Evolutionary conservation across 2,329 filamentous ascomycete species (phyloP).

Genomic region (Xylaria sp.): DNA sequence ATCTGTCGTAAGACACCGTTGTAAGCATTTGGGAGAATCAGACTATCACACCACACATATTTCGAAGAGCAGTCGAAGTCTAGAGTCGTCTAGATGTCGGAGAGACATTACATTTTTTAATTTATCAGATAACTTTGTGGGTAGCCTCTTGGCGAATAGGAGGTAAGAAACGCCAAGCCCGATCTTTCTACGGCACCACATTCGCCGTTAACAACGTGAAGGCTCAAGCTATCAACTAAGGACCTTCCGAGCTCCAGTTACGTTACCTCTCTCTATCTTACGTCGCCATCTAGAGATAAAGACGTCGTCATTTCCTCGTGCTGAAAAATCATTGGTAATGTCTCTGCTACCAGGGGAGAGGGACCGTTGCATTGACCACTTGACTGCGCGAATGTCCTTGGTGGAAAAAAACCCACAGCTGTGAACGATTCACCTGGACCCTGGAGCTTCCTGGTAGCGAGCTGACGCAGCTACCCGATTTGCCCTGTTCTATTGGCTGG

Average conservation of each 20-base stretch:
- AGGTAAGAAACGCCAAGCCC: slow-evolving; percentile 2
- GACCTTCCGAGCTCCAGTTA: slow-evolving; percentile 13
- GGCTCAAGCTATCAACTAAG: slow-evolving; percentile 1
- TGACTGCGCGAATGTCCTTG: slow-evolving; percentile 2
- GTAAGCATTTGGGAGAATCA: not conserved
- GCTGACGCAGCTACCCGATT: slow-evolving; percentile 1
- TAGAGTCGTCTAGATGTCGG: not conserved
- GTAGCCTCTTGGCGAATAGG: not conserved
- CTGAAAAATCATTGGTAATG: slow-evolving; percentile 32
- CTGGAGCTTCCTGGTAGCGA: slow-evolving; percentile 24
- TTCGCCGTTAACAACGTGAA: slow-evolving; percentile 15
- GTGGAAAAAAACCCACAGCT: slow-evolving; percentile 18
- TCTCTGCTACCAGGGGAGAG: not conserved
- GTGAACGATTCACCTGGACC: slow-evolving; percentile 16
- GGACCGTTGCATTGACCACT: slow-evolving; percentile 11
- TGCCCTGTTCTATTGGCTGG: slow-evolving; percentile 17
- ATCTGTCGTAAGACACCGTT: too few species aligned
- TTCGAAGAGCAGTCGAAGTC: not conserved
- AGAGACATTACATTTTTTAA: slow-evolving; percentile 11
- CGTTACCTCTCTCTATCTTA: slow-evolving; percentile 7
- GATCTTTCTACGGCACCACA: slow-evolving; percentile 17
- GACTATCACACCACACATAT: not conserved
- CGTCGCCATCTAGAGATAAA: not conserved
- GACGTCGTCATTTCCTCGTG: not conserved
- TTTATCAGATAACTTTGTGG: not conserved